Evolutionary conservation across 257 asterid genomes (phyloP), one percentile per base, ranked within the genome.

Genomic region (Lavandula angustifolia): DNA sequence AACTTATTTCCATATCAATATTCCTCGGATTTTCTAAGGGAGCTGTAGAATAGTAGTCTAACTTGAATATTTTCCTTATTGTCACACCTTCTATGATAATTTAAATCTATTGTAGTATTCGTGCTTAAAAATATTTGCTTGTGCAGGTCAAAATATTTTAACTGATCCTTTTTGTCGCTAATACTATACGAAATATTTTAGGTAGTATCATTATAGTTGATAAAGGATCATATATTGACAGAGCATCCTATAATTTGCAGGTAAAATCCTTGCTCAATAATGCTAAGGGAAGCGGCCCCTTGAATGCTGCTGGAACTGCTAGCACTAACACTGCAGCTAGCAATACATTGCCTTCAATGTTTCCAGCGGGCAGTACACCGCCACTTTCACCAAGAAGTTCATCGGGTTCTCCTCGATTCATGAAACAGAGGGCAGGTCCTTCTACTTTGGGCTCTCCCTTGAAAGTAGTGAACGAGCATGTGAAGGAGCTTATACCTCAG

Each of bases 331-430:
- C 84, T 47, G 82, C 85, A 43, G 70, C 89, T 69, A 80, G 76
- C 77, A 94, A 84, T 77, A 76, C 95, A 12, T 64, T 90, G 80
- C 97, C 99, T 68, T 94, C 99, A 54, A 90, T 90, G 96, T 94
- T 94, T 76, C 90, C 97, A 62, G 95, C 96, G 60, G 97, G 99
- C 46, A 94, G 99, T 79, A 86, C 99, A 8, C 99, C 99, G 9
- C 99, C 99, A 63, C 99, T 90, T 80, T 94, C 99, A 54, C 99
- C 99, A 9, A 90, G 99, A 78, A 90, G 96, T 71, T 94, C 97
- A 42, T 75, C 95, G 32, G 97, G 97, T 55, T 94, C 99, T 40
- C 99, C 99, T 76, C 86, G 99, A 75, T 74, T 80, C 63, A 68
- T 74, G 78, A 94, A 90, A 82, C 99, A 84, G 29, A 84, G 96